Evolutionary conservation across 139 green algal species (phyloP).

Genomic region (Chlorella sp.): DNA sequence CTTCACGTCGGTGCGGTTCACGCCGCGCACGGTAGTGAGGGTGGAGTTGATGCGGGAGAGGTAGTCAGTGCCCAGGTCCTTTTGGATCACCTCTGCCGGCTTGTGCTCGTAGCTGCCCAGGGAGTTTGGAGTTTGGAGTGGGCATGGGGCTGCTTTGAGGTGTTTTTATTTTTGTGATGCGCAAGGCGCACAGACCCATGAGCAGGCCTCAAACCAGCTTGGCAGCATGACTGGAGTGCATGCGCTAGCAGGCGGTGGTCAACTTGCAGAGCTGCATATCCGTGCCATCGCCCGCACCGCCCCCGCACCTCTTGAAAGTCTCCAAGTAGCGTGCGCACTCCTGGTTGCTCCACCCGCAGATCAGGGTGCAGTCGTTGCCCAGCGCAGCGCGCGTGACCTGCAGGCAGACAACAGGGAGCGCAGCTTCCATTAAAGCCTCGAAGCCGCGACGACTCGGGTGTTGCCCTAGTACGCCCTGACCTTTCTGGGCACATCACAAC

Average conservation of each 20-base stretch:
- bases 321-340: conserved; percentile 94
- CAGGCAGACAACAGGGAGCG: background rate
- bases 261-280: background rate
- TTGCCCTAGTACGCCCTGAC: too few relatives aligned
- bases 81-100: conserved; percentile 81
- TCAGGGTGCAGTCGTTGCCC: conserved; percentile 83
- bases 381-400: conserved; percentile 80
- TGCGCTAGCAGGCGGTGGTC: background rate
- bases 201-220: background rate
- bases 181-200: background rate
- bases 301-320: conserved; percentile 77
- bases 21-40: conserved; percentile 74
- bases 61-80: conserved; percentile 75
- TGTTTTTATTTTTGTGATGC: too few relatives aligned
- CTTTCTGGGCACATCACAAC: too few relatives aligned
- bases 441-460: too few relatives aligned
- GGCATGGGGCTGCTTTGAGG: too few relatives aligned
- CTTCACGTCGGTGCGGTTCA: conserved; percentile 85
- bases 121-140: background rate
- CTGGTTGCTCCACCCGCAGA: conserved; percentile 87
- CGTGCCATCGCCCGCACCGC: too few relatives aligned
- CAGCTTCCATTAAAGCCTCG: too few relatives aligned
- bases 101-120: conserved; percentile 87
- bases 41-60: conserved; percentile 67
- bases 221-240: background rate